These are phyloP conservation scores for Breviolum minutum DNA, from an alignment of 73 alveolate genomes.

Conservation along the genomic window DNA sequence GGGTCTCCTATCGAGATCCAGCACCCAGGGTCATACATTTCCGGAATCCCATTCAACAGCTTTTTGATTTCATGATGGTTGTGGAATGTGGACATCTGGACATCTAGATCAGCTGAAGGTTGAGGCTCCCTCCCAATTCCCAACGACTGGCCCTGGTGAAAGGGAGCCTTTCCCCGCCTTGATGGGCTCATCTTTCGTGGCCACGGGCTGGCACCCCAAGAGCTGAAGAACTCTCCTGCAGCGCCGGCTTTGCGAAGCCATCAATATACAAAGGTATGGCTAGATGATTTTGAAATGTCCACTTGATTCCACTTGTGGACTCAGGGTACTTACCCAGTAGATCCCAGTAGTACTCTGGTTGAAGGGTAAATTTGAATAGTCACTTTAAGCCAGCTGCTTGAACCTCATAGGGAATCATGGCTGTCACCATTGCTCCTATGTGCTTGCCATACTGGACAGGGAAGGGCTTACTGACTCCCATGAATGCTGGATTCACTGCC, in stretches of 20 bases:
- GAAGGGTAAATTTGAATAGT: neutral
- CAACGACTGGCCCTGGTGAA: no score
- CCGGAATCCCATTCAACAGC: neutral
- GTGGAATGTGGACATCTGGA: no score
- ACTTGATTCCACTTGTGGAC: neutral
- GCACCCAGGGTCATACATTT: neutral
- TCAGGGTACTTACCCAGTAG: neutral
- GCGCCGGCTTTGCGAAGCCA: neutral
- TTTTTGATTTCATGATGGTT: neutral
- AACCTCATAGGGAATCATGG: neutral
- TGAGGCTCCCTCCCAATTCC: neutral
- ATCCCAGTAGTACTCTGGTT: no score
- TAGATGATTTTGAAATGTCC: neutral
- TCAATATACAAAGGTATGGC: neutral
- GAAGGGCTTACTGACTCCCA: neutral
- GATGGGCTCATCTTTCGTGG: slow-evolving; percentile 79
- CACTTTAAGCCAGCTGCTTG: neutral
- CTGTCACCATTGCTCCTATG: no score
- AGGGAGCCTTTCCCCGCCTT: neutral
- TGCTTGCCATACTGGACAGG: no score
- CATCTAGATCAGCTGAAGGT: neutral
- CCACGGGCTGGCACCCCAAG: slow-evolving; percentile 77
- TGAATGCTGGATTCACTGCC: neutral
- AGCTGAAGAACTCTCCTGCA: slow-evolving; percentile 80
- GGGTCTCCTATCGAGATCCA: no score